Conservation (phyloP, 2,329 filamentous ascomycete genomes). For the Fusarium sp. region DNA sequence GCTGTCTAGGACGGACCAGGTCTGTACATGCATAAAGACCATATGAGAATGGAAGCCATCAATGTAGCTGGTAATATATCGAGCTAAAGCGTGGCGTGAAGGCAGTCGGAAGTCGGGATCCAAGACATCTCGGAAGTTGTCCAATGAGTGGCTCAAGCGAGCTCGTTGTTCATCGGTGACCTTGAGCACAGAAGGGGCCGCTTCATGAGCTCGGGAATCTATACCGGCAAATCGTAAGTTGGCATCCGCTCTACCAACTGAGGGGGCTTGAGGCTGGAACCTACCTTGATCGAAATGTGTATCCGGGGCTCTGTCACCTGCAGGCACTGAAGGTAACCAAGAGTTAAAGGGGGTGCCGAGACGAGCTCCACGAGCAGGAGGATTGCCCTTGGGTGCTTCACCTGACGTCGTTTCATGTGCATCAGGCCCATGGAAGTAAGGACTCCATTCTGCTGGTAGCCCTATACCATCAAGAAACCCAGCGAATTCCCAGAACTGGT, state of each 20-base stretch:
- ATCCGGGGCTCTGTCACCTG: conserved; percentile 43
- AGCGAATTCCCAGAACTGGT: conserved; percentile 54
- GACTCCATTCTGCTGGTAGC: conserved; percentile 54
- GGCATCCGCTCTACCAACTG: conserved; percentile 14
- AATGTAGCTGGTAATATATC: conserved; percentile 52
- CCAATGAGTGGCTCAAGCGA: conserved; percentile 27
- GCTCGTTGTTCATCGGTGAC: conserved; percentile 52
- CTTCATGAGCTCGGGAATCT: conserved; percentile 9
- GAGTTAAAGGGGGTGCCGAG: conserved; percentile 52
- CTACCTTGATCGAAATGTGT: background rate
- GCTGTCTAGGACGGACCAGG: conserved; percentile 47
- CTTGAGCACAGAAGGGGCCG: conserved; percentile 36
- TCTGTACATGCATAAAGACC: conserved; percentile 52
- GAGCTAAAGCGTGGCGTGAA: conserved; percentile 51
- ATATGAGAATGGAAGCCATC: conserved; percentile 54
- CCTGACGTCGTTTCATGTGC: background rate
- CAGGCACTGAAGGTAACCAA: conserved; percentile 53
- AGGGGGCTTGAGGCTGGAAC: background rate
- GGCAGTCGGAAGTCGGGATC: conserved; percentile 48
- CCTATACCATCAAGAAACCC: conserved; percentile 53
- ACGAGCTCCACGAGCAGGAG: conserved; percentile 13
- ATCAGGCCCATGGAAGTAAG: conserved; percentile 48
- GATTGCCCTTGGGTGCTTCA: conserved; percentile 1
- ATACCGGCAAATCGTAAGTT: conserved; percentile 9
- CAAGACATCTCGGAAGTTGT: conserved; percentile 39